Conservation (phyloP, 2,329 filamentous ascomycete species). For the Aspergillus sp. region DNA sequence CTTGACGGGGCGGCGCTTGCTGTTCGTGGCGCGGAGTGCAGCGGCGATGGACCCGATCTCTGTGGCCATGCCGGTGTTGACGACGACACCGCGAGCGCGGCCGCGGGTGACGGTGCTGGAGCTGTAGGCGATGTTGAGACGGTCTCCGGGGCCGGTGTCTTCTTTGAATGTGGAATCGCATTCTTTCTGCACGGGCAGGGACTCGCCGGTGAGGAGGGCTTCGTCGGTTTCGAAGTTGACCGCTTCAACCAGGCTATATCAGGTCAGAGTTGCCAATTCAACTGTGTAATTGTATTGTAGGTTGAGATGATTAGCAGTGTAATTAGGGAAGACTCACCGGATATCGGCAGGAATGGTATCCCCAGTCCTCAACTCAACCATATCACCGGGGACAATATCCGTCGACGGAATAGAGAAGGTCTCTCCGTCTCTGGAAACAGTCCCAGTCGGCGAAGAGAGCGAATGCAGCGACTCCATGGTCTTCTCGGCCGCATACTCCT, state of each 20-base stretch:
- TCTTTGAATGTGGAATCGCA: slow-evolving; percentile 45
- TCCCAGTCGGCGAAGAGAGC: slow-evolving; percentile 58
- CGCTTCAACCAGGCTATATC: slow-evolving; percentile 49
- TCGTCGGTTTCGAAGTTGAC: slow-evolving; percentile 78
- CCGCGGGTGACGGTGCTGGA: slow-evolving; percentile 64
- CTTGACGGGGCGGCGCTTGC: slow-evolving; percentile 53
- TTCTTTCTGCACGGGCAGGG: slow-evolving; percentile 59
- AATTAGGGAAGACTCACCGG: slow-evolving; percentile 39
- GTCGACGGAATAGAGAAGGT: slow-evolving; percentile 54
- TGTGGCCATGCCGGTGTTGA: slow-evolving; percentile 62
- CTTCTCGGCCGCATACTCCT: slow-evolving; percentile 62
- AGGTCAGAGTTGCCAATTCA: slow-evolving; percentile 33
- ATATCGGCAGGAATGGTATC: slow-evolving; percentile 64
- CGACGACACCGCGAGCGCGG: slow-evolving; percentile 59
- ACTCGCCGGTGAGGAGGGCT: slow-evolving; percentile 63
- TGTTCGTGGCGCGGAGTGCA: slow-evolving; percentile 61
- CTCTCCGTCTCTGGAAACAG: slow-evolving; percentile 59
- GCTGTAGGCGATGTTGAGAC: slow-evolving; percentile 62
- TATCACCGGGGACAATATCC: slow-evolving; percentile 63
- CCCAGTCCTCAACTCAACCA: slow-evolving; percentile 57
- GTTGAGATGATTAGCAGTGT: too few relatives aligned
- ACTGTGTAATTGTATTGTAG: too few relatives aligned
- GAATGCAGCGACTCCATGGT: slow-evolving; percentile 61
- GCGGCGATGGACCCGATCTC: slow-evolving; percentile 66
- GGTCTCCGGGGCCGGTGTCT: slow-evolving; percentile 59